Conservation (phyloP, 2,329 filamentous ascomycete species). For the Xylariaceae sp. region DNA sequence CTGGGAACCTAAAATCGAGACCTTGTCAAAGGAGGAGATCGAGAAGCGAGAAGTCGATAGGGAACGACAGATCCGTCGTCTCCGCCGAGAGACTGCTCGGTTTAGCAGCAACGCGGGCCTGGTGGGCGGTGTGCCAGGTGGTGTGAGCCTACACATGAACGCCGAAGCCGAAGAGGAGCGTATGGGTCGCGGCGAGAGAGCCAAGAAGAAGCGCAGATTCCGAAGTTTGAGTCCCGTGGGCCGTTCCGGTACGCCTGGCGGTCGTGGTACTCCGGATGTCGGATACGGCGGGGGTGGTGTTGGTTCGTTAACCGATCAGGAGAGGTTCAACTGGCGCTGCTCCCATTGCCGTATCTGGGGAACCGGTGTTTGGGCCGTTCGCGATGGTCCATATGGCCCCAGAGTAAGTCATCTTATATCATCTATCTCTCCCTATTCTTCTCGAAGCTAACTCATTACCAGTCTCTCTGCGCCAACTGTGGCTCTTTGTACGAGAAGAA, state of each 20-base stretch:
- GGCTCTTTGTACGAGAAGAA: constrained; percentile 85
- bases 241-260: constrained; percentile 61
- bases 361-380: constrained; percentile 86
- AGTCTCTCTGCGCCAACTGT: constrained; percentile 91
- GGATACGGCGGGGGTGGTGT: constrained; percentile 65
- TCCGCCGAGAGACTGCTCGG: constrained; percentile 84
- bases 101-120: constrained; percentile 85
- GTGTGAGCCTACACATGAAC: constrained; percentile 56
- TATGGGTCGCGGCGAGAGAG: constrained; percentile 86
- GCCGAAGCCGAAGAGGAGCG: constrained; percentile 65
- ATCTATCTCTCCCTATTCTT: not conserved
- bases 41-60: constrained; percentile 94
- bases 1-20: constrained; percentile 79
- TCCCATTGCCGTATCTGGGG: constrained; percentile 84
- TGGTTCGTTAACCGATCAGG: constrained; percentile 65
- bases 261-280: constrained; percentile 74
- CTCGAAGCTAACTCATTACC: constrained; percentile 13
- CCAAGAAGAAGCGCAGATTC: constrained; percentile 92
- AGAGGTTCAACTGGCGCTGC: constrained; percentile 82
- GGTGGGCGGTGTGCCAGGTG: constrained; percentile 69
- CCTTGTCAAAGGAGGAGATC: constrained; percentile 89
- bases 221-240: constrained; percentile 77
- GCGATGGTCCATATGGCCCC: constrained; percentile 80
- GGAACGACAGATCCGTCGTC: constrained; percentile 79
- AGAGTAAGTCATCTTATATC: constrained; percentile 56